phyloP scores from a whole-genome alignment of 2,329 filamentous ascomycete genomes.

The Verticillium alfalfae region DNA sequence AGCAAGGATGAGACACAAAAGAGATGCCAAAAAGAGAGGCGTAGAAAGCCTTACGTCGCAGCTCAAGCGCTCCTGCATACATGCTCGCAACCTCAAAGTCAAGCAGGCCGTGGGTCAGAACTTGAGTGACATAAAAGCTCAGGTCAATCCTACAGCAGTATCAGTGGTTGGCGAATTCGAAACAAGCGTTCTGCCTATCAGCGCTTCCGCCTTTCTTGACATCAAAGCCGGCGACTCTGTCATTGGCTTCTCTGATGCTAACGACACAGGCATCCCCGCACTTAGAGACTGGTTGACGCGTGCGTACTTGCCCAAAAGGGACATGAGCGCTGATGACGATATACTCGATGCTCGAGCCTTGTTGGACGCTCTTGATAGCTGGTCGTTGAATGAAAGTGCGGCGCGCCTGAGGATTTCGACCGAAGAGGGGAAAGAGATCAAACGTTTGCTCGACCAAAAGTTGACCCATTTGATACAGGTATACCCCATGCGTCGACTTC shows the following conservation, averaged over 20 bases:
- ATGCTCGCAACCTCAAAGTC: conserved; percentile 3
- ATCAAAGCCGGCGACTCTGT: neutral
- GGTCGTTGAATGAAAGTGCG: neutral
- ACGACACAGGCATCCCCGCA: conserved; percentile 7
- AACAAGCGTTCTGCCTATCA: conserved; percentile 8
- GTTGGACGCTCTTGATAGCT: conserved; percentile 7
- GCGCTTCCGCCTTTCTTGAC: conserved; percentile 6
- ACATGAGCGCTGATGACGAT: conserved; percentile 4
- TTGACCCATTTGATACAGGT: neutral
- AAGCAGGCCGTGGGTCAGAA: neutral
- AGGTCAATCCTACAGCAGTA: neutral
- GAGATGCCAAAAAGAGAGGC: neutral
- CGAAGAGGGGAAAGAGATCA: neutral
- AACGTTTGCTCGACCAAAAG: neutral
- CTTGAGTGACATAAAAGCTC: neutral
- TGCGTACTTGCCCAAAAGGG: conserved; percentile 4
- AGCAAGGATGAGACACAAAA: neutral
- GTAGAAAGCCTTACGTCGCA: neutral
- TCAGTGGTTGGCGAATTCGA: neutral
- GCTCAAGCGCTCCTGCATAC: conserved; percentile 7
- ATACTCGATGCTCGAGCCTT: conserved; percentile 6
- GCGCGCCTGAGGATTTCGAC: neutral
- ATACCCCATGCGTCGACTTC: neutral
- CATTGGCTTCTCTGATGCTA: conserved; percentile 1
- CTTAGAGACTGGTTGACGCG: conserved; percentile 6